Conservation (phyloP, 345 rosid genomes). For the Kandelia obovata region DNA sequence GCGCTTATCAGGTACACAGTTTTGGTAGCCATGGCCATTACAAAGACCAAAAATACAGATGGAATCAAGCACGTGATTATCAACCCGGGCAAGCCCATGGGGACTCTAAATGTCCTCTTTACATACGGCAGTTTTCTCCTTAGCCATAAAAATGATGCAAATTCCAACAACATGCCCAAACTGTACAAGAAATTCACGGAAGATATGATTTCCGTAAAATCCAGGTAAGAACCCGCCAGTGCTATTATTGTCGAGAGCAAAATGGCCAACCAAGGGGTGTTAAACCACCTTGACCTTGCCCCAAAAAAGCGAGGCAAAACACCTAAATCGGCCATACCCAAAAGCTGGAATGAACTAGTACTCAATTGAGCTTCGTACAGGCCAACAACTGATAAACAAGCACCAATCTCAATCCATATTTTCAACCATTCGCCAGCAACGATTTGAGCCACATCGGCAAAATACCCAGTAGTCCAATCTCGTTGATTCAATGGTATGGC, state of each 20-base stretch:
- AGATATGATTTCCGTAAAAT: conserved; percentile 35
- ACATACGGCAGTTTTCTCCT: conserved; percentile 32
- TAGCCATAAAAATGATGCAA: conserved; percentile 44
- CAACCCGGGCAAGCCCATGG: conserved; percentile 35
- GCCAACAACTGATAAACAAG: conserved; percentile 21
- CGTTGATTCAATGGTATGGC: conserved; percentile 13
- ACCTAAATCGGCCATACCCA: conserved; percentile 32
- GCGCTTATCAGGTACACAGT: conserved; percentile 30
- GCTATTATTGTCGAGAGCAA: conserved; percentile 28
- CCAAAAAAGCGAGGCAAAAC: conserved; percentile 21
- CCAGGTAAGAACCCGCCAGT: conserved; percentile 24
- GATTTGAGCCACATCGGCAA: conserved; percentile 19
- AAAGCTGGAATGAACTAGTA: conserved; percentile 16
- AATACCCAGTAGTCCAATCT: conserved; percentile 24
- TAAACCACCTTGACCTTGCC: conserved; percentile 28
- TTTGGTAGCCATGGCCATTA: conserved; percentile 33
- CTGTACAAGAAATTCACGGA: conserved; percentile 44
- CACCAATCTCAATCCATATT: conserved; percentile 26
- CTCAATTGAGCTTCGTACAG: conserved; percentile 29
- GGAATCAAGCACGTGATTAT: conserved; percentile 37
- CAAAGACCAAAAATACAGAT: conserved; percentile 33
- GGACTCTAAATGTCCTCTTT: conserved; percentile 40
- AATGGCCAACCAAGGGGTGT: conserved; percentile 48
- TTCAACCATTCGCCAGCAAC: conserved; percentile 31
- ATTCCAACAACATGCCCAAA: conserved; percentile 49